Base-by-base conservation (phyloP, 2,329 filamentous ascomycete genomes). In the Phaeosphaeria sp. region DNA sequence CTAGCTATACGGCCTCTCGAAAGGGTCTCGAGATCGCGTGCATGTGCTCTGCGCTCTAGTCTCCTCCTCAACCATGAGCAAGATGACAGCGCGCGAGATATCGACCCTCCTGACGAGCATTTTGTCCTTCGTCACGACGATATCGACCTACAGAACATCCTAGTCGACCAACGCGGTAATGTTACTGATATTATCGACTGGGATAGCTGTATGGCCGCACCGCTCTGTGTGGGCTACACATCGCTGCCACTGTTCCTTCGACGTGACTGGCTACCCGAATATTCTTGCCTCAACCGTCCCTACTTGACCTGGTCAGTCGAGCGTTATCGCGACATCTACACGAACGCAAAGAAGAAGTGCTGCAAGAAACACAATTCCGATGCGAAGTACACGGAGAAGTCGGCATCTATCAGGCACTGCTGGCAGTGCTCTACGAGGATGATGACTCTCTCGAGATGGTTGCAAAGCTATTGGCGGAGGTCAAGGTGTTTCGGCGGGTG, bases 91-190 rank as follows among this genome's bases (percentile, higher is more conserved):
- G 44, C 22, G 22, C 44, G 27, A 27, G 17, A 25, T n/a, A 21
- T 10, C n/a, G 7, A 46, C 13, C 20, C 20, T 39, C 18, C n/a
- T 7, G 27, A 33, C 18, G 65, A 71, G 43, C 54, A 62, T 0
- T 73, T 73, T 30, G 62, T 63, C 1, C 60, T 72, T 1, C 51
- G 47, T 9, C 69, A 72, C 48, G 33, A 54, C 1, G 71, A 73
- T 22, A 56, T 72, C n/a, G 58, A 68, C 20, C 54, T 65, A 1
- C 65, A 71, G 15, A 72, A 72, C 46, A 66, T 73, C 30, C 48
- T 71, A 1, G 60, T 65, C 11, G 61, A 68, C 41, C 39, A 51
- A 1, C 21, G 46, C 0, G 66, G 67, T 2, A 56, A 66, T 13
- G 57, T 71, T 0, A 67, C 63, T 11, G 70, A 64, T 4, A 64